Evolutionary conservation across 805 yeast species (phyloP).

Genomic region (Sugiyamaella americana): DNA sequence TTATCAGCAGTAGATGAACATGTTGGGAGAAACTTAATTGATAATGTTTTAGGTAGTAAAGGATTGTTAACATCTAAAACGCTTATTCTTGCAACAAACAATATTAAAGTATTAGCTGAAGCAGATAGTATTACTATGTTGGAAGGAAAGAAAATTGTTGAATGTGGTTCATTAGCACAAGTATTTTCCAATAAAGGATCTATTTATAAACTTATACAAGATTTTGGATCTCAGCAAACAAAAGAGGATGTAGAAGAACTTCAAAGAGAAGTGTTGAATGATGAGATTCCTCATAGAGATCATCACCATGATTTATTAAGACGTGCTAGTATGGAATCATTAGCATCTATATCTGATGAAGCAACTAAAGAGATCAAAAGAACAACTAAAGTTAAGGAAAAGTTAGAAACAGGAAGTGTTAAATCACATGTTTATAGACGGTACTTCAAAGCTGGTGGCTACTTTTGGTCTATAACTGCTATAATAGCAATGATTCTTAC

Average conservation of each 20-base stretch:
- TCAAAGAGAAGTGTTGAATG: background rate
- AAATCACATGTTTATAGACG: constrained; percentile 65
- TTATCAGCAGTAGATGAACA: constrained; percentile 97
- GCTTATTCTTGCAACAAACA: constrained; percentile 71
- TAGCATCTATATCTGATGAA: constrained; percentile 1
- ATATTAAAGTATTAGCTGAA: constrained; percentile 59
- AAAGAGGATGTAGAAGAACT: constrained; percentile 35
- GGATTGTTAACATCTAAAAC: constrained; percentile 68
- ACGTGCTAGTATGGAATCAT: constrained; percentile 10
- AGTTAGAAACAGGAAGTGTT: constrained; percentile 50
- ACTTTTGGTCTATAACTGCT: constrained; percentile 4
- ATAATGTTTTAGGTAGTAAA: constrained; percentile 60
- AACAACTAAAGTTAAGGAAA: constrained; percentile 7
- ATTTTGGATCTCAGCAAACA: constrained; percentile 53
- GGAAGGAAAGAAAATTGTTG: constrained; percentile 38
- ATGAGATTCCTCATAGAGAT: background rate
- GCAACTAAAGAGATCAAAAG: constrained; percentile 2
- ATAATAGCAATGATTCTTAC: constrained; percentile 42
- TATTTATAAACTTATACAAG: constrained; percentile 44
- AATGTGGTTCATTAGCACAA: constrained; percentile 41
- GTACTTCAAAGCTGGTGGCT: constrained; percentile 75
- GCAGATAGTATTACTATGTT: constrained; percentile 40
- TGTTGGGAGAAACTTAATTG: constrained; percentile 79
- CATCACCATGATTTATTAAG: constrained; percentile 11
- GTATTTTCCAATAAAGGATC: constrained; percentile 49